Base-by-base conservation (phyloP, 768 basidiomycete genomes). In the Mycena sanguinolenta region DNA sequence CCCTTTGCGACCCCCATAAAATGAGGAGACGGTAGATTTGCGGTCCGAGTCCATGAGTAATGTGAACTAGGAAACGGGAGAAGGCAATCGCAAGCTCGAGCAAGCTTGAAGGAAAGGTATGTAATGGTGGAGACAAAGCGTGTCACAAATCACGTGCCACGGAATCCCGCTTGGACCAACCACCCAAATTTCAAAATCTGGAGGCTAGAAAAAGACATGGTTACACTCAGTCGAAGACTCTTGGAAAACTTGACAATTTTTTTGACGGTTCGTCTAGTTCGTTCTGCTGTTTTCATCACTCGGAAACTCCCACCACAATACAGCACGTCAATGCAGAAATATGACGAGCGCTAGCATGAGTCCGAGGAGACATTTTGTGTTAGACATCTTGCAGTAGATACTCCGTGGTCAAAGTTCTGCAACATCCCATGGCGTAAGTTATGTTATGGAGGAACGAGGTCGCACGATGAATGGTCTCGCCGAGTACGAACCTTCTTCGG, bases 1-100 rank as follows among this genome's bases (percentile, higher is more conserved):
- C 66, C 82, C 77, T 78, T 89, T 89, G 42, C 88, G 87, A 17
- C 83, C 88, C 25, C 89, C 91, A 72, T 93, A 94, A 84, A 94
- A 95, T 4, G 93, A 94, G 12, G 93, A 94, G 6, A 92, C 91
- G 1, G 88, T 87, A 6, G 94, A 93, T 80, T 92, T 93, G 76
- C 92, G 87, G 82, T 94, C 93, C 75, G 88, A 85, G 72, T 94
- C 93, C 93, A 93, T 94, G 76, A 65, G 25, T 21, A 49, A 2
- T 53, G 32, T 44, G 54, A 39, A 39, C 16, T 7, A 39, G 39
- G 62, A 46, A 52, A 46, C 52, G n/a, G 57, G 54, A 49, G 38
- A 42, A 42, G 19, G 39, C 39, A 42, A 42, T 17, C 10, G 32
- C 10, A 34, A 34, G 32, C 32, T 10, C 10, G 32, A 34, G 32